A percentile compares a stretch with the other conserved stretches of the same genome.
phyloP scores from a whole-genome alignment of 805 yeast species.

The Yarrowia yakushimensis region DNA sequence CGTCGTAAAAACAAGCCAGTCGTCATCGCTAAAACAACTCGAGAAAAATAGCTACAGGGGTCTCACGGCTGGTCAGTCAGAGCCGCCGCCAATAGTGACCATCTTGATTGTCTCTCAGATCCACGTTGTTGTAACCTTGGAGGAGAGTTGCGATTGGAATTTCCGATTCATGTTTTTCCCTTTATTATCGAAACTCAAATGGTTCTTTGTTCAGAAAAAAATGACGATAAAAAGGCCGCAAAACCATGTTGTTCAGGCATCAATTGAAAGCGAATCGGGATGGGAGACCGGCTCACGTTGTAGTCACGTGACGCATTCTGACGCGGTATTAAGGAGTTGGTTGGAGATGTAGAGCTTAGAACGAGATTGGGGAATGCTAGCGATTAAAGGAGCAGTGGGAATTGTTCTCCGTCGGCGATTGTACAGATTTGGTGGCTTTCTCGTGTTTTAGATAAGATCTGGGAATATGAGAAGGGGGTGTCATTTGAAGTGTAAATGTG shows the following conservation, averaged over 20 bases:
- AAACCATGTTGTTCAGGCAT: background rate
- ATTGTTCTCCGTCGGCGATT: background rate
- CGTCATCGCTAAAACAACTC: background rate
- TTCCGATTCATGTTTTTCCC: background rate
- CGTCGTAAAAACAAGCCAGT: slow-evolving; percentile 5
- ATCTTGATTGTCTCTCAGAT: background rate
- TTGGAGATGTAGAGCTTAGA: background rate
- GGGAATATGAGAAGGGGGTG: background rate
- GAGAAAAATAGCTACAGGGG: background rate
- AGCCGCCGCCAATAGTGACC: background rate
- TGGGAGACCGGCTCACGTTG: background rate
- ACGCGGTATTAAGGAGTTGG: background rate
- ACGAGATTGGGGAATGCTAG: background rate
- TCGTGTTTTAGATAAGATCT: too few species aligned
- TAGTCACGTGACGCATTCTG: background rate
- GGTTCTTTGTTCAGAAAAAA: background rate
- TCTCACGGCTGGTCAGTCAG: background rate
- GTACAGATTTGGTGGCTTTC: background rate
- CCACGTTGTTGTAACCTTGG: background rate
- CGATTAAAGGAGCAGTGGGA: too few species aligned
- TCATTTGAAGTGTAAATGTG: too few species aligned
- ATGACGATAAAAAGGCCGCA: slow-evolving; percentile 7
- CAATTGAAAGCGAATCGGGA: background rate
- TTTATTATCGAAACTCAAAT: background rate
- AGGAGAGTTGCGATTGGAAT: background rate